Evolutionary conservation across 768 basidiomycete genomes (phyloP), one percentile per base, ranked within the genome.

Genomic region (Daedalea quercina): DNA sequence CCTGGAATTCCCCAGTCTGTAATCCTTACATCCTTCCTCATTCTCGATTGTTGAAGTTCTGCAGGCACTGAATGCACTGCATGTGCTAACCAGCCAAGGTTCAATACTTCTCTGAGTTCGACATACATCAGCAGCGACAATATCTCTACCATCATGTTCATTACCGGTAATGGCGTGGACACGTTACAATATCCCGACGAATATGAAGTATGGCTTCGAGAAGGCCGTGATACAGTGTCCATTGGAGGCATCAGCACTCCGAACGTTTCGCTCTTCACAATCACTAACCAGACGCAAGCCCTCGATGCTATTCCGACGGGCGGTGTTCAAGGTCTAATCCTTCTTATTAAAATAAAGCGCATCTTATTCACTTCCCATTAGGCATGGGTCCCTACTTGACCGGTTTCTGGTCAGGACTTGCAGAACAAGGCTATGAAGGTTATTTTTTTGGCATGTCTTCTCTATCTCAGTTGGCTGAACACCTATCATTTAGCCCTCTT

Each of bases 291-390:
- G 64, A 81, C 80, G 0, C 64, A 73, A 1, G 69, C 70, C 25
- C 81, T 81, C 64, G 65, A 70, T 47, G 73, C 76, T 17, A 75
- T 81, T 64, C 79, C 78, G 9, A 80, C 78, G 71, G 75, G 74
- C 54, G 79, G 78, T 3, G 80, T 80, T 48, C 75, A 77, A 64
- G 79, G 76, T 74, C 47, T 41, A 65, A 37, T 24, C 19, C 28
- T 43, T 34, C 34, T 11, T 11, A 1, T 28, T n/a, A 15, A 44
- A 3, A 31, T 31, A 6, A n/a, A n/a, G n/a, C 11, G 28, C 28
- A 31, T 11, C 4, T 31, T 31, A 6, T 31, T 4, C 4, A 31
- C 28, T 31, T 31, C 28, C 7, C 15, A 31, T 11, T 42, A 19
- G 17, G 40, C 7, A 28, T 17, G 6, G 34, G 15, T 2, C 19